phyloP scores from a whole-genome alignment of 2,329 filamentous ascomycete genomes.

The Penicillium capsulatum region DNA sequence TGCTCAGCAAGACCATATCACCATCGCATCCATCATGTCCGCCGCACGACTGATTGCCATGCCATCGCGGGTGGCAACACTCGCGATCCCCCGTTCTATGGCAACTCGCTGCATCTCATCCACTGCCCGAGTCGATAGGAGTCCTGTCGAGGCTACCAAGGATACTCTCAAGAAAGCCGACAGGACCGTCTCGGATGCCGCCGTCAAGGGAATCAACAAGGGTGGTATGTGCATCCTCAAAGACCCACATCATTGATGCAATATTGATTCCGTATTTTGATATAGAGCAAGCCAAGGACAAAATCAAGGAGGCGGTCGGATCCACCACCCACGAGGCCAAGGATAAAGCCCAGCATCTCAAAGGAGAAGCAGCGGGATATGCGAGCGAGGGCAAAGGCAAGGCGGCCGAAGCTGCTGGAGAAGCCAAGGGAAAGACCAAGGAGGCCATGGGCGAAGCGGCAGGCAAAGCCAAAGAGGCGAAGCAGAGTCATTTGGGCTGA shows the following conservation, averaged over 20 bases:
- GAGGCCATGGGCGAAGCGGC: conserved; percentile 26
- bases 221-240: conserved; percentile 49
- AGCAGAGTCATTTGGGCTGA: conserved; percentile 12
- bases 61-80: conserved; percentile 14
- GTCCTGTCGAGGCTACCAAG: conserved; percentile 53
- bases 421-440: conserved; percentile 28
- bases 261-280: background rate
- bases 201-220: conserved; percentile 60
- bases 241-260: background rate
- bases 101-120: conserved; percentile 48
- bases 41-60: conserved; percentile 32
- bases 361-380: conserved; percentile 27
- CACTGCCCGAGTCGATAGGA: conserved; percentile 47
- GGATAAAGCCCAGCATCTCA: conserved; percentile 32
- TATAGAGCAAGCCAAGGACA: conserved; percentile 50
- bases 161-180: conserved; percentile 57
- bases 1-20: no score
- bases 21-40: conserved; percentile 14
- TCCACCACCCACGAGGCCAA: conserved; percentile 46
- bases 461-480: conserved; percentile 26
- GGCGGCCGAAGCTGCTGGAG: conserved; percentile 27
- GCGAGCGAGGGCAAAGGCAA: conserved; percentile 35
- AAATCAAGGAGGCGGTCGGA: conserved; percentile 41
- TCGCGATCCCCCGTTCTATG: conserved; percentile 15
- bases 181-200: conserved; percentile 51